phyloP scores from a whole-genome alignment of 192 early-diverging fungal species.

The Coemansia sp. region DNA sequence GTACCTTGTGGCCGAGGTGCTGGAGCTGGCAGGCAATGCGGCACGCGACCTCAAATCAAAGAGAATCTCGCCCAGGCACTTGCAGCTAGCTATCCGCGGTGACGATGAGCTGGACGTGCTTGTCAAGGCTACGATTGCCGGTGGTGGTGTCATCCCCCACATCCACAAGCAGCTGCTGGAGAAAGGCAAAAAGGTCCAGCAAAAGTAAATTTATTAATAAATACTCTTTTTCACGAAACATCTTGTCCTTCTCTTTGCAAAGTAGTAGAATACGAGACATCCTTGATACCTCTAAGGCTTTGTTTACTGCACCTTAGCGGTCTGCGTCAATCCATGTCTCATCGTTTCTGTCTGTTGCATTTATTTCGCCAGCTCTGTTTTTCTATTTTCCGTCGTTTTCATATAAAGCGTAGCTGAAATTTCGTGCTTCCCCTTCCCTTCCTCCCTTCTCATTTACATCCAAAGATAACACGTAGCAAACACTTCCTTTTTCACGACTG shows the following conservation, averaged over 20 bases:
- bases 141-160: constrained; percentile 78
- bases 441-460: not conserved
- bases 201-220: constrained; percentile 4
- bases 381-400: too few relatives aligned
- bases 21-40: constrained; percentile 92
- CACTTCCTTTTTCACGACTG: too few relatives aligned
- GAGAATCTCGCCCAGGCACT: constrained; percentile 84
- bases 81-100: constrained; percentile 89
- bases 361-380: not conserved
- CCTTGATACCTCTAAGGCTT: too few relatives aligned
- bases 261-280: too few relatives aligned
- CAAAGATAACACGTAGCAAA: too few relatives aligned
- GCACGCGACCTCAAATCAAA: constrained; percentile 89
- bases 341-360: too few relatives aligned
- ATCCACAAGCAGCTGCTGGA: constrained; percentile 56
- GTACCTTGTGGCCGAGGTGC: constrained; percentile 90
- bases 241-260: too few relatives aligned
- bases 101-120: constrained; percentile 90
- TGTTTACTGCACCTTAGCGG: not conserved
- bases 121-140: constrained; percentile 88
- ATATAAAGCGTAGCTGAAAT: too few relatives aligned
- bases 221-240: not conserved
- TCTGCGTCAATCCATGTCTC: not conserved
- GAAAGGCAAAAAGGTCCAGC: constrained; percentile 49
- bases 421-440: not conserved